A percentile compares a stretch with the other conserved stretches of the same genome.
phyloP scores from a whole-genome alignment of 176 grass and related monocot species.

The Panicum miliaceum region DNA sequence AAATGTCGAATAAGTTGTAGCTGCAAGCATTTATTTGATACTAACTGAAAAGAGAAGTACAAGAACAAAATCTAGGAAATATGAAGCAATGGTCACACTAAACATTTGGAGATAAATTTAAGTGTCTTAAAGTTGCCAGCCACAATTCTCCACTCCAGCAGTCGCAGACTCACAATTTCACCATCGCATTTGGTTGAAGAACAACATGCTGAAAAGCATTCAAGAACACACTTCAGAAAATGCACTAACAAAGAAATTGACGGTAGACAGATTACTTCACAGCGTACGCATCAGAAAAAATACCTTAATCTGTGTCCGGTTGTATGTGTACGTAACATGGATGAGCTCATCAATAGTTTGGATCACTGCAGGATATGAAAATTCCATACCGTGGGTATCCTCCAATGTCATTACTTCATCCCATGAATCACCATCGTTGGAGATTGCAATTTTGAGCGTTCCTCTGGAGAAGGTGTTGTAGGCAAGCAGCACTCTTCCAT shows the following conservation, averaged over 20 bases:
- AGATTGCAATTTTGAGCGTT: constrained; percentile 57
- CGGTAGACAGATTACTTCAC: background rate
- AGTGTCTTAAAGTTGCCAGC: constrained; percentile 18
- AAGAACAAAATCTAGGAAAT: background rate
- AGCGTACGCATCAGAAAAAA: background rate
- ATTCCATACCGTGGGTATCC: constrained; percentile 56
- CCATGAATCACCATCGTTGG: constrained; percentile 64
- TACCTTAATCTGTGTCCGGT: constrained; percentile 65
- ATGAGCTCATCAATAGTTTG: constrained; percentile 52
- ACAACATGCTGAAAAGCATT: constrained; percentile 49
- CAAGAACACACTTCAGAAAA: constrained; percentile 18
- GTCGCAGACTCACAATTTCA: constrained; percentile 32
- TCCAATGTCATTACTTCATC: constrained; percentile 56
- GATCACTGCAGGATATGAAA: constrained; percentile 66
- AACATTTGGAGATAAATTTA: constrained; percentile 9
- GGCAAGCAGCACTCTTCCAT: constrained; percentile 58
- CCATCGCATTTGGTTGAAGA: constrained; percentile 39
- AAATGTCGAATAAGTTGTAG: constrained; percentile 6
- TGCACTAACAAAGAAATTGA: background rate
- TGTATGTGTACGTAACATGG: constrained; percentile 70
- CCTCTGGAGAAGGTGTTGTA: constrained; percentile 70
- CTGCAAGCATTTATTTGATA: constrained; percentile 28
- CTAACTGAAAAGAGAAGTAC: constrained; percentile 2
- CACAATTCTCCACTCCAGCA: background rate
- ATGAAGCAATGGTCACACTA: constrained; percentile 2